These are phyloP conservation scores for Capniomyces stellatus DNA, from an alignment of 371 early-diverging fungal species.

Conservation along the genomic window DNA sequence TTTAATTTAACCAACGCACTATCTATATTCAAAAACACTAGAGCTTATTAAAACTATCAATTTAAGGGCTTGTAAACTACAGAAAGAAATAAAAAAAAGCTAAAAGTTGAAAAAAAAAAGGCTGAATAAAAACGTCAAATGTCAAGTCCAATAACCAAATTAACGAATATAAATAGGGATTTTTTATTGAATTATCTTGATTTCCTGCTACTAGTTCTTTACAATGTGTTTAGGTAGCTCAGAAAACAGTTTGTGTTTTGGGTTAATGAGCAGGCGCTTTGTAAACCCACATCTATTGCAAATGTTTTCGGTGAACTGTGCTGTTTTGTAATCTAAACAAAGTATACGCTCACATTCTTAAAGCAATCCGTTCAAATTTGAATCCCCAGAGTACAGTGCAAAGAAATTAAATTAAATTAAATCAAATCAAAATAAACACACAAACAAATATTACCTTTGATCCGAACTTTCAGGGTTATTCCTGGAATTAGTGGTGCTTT, in stretches of 20 bases:
- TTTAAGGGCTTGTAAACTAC: no score
- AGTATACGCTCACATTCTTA: no score
- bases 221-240: no score
- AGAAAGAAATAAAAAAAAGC: no score
- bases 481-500: conserved; percentile 15
- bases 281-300: conserved; percentile 9
- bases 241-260: conserved; percentile 13
- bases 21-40: no score
- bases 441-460: conserved; percentile 7
- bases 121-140: no score
- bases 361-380: background rate
- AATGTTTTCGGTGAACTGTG: background rate
- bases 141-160: no score
- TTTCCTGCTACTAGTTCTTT: conserved; percentile 10
- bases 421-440: background rate
- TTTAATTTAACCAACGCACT: no score
- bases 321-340: background rate
- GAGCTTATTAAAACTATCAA: no score
- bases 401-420: background rate
- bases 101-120: no score
- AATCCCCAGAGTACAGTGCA: background rate
- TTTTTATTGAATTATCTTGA: background rate
- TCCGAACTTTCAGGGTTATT: conserved; percentile 11
- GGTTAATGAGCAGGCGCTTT: conserved; percentile 8
- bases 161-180: background rate